phyloP scores from a whole-genome alignment of 2,329 filamentous ascomycete genomes.

The Aspergillus persii region DNA sequence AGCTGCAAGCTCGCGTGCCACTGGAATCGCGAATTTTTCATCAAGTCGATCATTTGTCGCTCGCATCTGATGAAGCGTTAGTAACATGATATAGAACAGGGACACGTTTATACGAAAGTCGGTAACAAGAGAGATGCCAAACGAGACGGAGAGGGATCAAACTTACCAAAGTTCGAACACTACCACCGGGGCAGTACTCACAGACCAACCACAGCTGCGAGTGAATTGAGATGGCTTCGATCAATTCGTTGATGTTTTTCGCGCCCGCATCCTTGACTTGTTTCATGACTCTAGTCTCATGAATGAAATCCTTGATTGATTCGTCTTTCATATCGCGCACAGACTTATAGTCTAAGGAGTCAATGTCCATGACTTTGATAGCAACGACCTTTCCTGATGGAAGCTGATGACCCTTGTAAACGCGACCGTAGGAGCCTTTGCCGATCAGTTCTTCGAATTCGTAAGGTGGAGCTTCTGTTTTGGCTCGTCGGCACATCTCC shows the following conservation, averaged over 20 bases:
- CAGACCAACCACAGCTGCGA: conserved; percentile 66
- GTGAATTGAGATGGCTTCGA: conserved; percentile 63
- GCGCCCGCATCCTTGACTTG: conserved; percentile 62
- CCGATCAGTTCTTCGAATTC: conserved; percentile 52
- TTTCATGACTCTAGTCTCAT: conserved; percentile 62
- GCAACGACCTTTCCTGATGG: conserved; percentile 45
- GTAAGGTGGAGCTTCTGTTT: conserved; percentile 46
- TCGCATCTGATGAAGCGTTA: conserved; percentile 40
- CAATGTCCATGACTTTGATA: conserved; percentile 52
- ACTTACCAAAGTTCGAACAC: conserved; percentile 62
- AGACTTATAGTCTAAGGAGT: conserved; percentile 48
- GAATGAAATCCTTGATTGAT: conserved; percentile 55
- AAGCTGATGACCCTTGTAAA: conserved; percentile 48
- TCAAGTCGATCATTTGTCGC: conserved; percentile 51
- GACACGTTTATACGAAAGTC: conserved; percentile 6
- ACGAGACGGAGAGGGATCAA: not conserved
- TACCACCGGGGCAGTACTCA: conserved; percentile 66
- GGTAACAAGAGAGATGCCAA: conserved; percentile 13
- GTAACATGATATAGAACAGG: not conserved
- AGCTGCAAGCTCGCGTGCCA: conserved; percentile 62
- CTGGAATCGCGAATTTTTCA: conserved; percentile 62
- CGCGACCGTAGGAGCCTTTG: conserved; percentile 51
- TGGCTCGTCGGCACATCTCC: conserved; percentile 47
- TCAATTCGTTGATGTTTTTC: conserved; percentile 62
- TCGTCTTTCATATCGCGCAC: conserved; percentile 48